Evolutionary conservation across 2,329 filamentous ascomycete species (phyloP).

Genomic region (Xylariaceae sp.): DNA sequence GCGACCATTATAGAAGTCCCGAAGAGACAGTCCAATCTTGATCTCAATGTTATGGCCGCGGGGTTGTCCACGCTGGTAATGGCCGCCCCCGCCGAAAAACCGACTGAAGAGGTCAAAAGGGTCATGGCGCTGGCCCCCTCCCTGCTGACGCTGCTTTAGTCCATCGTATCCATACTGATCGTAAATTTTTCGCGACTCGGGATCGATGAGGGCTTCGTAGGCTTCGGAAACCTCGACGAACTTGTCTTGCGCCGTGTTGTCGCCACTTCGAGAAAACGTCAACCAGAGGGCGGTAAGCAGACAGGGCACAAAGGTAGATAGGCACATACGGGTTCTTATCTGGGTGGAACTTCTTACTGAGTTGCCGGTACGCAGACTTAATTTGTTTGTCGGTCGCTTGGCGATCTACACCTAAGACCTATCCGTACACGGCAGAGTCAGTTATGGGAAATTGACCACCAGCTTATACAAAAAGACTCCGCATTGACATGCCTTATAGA

Average conservation of each 20-base stretch:
- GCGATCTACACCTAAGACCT: conserved; percentile 77
- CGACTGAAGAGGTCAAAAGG: conserved; percentile 94
- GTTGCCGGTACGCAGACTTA: conserved; percentile 84
- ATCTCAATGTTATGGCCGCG: conserved; percentile 88
- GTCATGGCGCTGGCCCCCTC: conserved; percentile 65
- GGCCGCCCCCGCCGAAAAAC: conserved; percentile 90
- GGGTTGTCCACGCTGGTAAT: conserved; percentile 71
- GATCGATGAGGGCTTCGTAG: conserved; percentile 83
- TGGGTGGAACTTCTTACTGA: conserved; percentile 94
- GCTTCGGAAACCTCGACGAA: conserved; percentile 94
- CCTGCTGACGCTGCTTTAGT: conserved; percentile 74
- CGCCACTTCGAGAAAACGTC: conserved; percentile 50
- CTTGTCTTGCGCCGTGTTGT: conserved; percentile 76
- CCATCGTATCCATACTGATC: conserved; percentile 92
- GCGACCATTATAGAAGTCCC: conserved; percentile 88
- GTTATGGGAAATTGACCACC: background rate
- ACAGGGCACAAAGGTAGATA: background rate
- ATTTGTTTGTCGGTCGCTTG: conserved; percentile 81
- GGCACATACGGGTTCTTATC: conserved; percentile 88
- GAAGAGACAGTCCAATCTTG: conserved; percentile 70
- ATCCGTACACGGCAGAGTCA: background rate
- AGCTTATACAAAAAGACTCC: background rate
- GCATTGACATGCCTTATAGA: conserved; percentile 62
- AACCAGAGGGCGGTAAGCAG: conserved; percentile 10
- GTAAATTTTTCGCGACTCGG: conserved; percentile 81